Percentiles rank a stretch among this genome's conserved stretches.
Conservation (phyloP, 2,329 filamentous ascomycete species). For the Neospermospora avenae region DNA sequence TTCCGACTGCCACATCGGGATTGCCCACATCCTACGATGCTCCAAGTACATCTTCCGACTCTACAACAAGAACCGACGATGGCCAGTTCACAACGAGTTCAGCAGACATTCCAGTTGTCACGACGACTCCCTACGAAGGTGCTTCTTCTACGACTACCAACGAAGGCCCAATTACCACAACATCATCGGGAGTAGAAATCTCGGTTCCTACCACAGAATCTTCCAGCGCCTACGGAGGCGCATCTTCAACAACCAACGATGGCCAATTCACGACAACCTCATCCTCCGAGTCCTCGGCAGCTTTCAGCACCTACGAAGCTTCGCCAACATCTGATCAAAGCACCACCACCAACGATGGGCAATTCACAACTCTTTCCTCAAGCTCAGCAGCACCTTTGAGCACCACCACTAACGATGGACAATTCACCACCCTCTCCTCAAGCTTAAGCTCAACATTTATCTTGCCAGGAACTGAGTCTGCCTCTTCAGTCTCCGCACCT, state of each 20-base stretch:
- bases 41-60: no score
- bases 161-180: no score
- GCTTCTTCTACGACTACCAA: no score
- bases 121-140: no score
- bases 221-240: neutral
- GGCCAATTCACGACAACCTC: neutral
- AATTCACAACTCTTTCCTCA: neutral
- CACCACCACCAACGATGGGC: neutral
- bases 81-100: no score
- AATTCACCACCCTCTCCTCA: neutral
- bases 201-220: no score
- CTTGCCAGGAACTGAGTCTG: no score
- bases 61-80: no score
- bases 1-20: neutral
- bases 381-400: neutral
- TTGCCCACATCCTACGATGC: no score
- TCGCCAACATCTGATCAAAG: neutral
- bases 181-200: no score
- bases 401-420: neutral
- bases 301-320: no score
- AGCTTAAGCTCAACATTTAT: neutral
- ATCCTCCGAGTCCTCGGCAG: neutral
- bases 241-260: neutral
- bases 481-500: neutral
- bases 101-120: no score